Evolutionary conservation across 805 yeast genomes (phyloP).

Genomic region (Hanseniaspora mollemarum): DNA sequence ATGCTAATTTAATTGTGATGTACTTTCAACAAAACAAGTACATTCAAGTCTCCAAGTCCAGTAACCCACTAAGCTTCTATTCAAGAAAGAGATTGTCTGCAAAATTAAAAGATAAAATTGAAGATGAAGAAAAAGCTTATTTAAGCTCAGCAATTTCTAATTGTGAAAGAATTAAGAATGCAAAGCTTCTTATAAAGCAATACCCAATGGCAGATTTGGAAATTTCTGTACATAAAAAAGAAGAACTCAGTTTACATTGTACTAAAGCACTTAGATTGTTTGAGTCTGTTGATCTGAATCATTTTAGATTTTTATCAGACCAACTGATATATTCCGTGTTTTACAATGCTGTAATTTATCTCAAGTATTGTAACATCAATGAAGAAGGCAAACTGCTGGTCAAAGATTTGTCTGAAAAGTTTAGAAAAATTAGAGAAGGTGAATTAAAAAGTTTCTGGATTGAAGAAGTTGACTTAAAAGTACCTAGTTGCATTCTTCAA

Average conservation of each 20-base stretch:
- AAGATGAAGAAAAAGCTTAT: background rate
- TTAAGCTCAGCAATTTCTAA: background rate
- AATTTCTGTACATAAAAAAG: constrained; percentile 18
- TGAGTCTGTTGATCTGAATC: constrained; percentile 19
- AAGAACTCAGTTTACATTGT: constrained; percentile 19
- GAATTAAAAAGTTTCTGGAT: constrained; percentile 25
- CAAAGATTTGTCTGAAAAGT: constrained; percentile 21
- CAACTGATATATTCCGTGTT: constrained; percentile 21
- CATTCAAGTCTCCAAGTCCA: background rate
- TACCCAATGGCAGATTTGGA: constrained; percentile 19
- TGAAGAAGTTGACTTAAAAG: constrained; percentile 24
- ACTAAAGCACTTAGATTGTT: constrained; percentile 19
- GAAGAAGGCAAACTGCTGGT: constrained; percentile 15
- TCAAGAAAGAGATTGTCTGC: constrained; percentile 15
- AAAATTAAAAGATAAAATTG: constrained; percentile 11
- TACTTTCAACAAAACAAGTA: constrained; percentile 20
- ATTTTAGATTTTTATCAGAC: constrained; percentile 22
- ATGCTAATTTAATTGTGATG: constrained; percentile 38
- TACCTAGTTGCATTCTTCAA: constrained; percentile 24
- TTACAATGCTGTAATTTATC: constrained; percentile 18
- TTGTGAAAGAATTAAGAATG: constrained; percentile 16
- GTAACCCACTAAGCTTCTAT: constrained; percentile 2
- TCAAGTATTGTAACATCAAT: constrained; percentile 16
- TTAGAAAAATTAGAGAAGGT: constrained; percentile 22
- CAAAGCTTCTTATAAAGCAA: constrained; percentile 15